Conservation (phyloP, 495 filamentous ascomycete species). For the Penicillium desertorum region DNA sequence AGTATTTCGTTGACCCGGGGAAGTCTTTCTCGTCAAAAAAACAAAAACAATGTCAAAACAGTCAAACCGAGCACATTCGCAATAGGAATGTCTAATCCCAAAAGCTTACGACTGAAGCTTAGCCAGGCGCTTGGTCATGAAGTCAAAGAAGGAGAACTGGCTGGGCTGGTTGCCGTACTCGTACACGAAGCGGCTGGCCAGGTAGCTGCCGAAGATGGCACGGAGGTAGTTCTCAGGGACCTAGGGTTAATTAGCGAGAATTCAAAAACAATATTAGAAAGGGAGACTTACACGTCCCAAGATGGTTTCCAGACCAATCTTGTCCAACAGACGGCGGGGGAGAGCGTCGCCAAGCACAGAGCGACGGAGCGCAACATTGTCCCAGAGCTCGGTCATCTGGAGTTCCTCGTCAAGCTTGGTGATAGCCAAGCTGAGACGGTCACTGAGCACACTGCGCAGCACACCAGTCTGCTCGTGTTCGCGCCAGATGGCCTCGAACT, state of each 20-base stretch:
- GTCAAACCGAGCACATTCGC: neutral
- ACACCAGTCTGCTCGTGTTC: slow-evolving; percentile 82
- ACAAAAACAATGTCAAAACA: slow-evolving; percentile 6
- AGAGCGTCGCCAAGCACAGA: slow-evolving; percentile 83
- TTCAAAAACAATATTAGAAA: slow-evolving; percentile 3
- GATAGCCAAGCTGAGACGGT: slow-evolving; percentile 85
- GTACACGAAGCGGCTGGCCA: slow-evolving; percentile 95
- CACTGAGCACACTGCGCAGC: slow-evolving; percentile 78
- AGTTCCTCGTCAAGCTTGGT: slow-evolving; percentile 94
- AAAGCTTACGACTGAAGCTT: slow-evolving; percentile 30
- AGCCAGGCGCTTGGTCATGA: slow-evolving; percentile 60
- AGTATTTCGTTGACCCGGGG: slow-evolving; percentile 16
- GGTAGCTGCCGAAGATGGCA: slow-evolving; percentile 92
- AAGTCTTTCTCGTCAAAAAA: slow-evolving; percentile 7
- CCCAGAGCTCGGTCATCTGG: slow-evolving; percentile 89
- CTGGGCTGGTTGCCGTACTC: slow-evolving; percentile 86
- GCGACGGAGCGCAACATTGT: slow-evolving; percentile 71
- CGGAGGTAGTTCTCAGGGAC: slow-evolving; percentile 91
- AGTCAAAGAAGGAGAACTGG: slow-evolving; percentile 98
- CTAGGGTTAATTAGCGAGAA: slow-evolving; percentile 39
- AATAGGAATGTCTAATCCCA: slow-evolving; percentile 4
- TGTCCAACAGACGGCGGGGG: slow-evolving; percentile 76
- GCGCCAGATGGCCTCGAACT: slow-evolving; percentile 98
- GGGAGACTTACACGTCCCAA: slow-evolving; percentile 63
- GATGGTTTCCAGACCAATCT: slow-evolving; percentile 87